These are phyloP conservation scores for Boletus rubescentipes DNA, from an alignment of 768 basidiomycete genomes.

Conservation along the genomic window DNA sequence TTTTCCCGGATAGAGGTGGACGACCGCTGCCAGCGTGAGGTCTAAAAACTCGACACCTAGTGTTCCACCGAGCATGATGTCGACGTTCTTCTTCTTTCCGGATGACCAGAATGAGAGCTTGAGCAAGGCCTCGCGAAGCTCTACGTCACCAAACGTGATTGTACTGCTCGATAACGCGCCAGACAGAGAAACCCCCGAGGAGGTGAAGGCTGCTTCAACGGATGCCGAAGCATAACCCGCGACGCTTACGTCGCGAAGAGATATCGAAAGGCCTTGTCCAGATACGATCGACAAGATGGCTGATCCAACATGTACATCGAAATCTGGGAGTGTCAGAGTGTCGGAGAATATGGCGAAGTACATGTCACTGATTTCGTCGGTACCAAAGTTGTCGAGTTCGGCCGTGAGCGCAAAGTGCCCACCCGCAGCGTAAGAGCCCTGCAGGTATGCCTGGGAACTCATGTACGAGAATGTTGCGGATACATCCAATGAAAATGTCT, in stretches of 20 bases:
- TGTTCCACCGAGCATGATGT: background rate
- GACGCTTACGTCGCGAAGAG: background rate
- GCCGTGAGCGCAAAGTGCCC: background rate
- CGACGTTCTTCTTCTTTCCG: background rate
- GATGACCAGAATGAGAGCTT: background rate
- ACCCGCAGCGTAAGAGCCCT: background rate
- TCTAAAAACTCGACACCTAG: background rate
- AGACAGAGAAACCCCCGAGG: background rate
- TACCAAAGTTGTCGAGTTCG: background rate
- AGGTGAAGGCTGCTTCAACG: background rate
- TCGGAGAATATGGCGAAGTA: background rate
- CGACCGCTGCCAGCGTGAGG: background rate
- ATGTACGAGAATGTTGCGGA: background rate
- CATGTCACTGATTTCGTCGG: background rate
- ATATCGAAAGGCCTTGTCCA: background rate
- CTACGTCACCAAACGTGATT: background rate
- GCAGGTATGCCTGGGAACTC: background rate
- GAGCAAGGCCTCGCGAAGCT: background rate
- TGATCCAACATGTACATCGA: no score
- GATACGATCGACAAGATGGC: background rate
- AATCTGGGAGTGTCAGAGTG: background rate
- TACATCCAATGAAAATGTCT: background rate
- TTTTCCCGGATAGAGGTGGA: background rate
- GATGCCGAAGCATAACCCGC: background rate
- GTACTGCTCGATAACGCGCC: background rate